Evolutionary conservation across 179 eudicot species (phyloP).

Genomic region (Spinacia oleracea): DNA sequence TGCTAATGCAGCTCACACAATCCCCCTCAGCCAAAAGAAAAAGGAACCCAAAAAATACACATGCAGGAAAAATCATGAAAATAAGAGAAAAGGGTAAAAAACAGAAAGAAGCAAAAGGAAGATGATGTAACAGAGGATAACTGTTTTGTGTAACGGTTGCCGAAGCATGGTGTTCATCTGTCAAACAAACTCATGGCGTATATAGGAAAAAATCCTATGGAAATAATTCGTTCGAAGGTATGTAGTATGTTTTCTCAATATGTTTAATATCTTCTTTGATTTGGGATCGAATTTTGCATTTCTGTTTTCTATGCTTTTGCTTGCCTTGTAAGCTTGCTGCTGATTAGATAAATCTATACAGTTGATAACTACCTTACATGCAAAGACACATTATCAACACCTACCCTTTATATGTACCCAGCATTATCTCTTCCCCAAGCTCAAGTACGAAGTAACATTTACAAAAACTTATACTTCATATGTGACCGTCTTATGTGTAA

Average conservation of each 20-base stretch:
- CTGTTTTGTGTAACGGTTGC: background rate
- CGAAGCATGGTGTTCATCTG: background rate
- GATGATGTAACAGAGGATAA: too few relatives aligned
- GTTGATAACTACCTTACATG: too few relatives aligned
- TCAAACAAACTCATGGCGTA: background rate
- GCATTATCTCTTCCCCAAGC: too few relatives aligned
- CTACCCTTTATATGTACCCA: too few relatives aligned
- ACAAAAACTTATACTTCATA: too few relatives aligned
- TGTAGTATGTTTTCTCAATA: background rate
- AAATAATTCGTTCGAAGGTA: conserved; percentile 73
- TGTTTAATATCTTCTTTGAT: background rate
- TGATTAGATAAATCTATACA: too few relatives aligned
- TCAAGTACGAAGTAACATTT: too few relatives aligned
- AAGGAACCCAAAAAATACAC: background rate
- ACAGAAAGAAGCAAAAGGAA: background rate
- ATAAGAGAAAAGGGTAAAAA: background rate
- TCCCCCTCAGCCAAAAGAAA: background rate
- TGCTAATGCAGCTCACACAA: background rate
- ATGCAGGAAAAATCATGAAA: too few relatives aligned
- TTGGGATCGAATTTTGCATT: background rate
- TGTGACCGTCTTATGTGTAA: too few relatives aligned
- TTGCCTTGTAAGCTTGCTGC: background rate
- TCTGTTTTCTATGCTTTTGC: background rate
- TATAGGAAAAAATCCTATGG: conserved; percentile 19
- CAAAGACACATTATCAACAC: too few relatives aligned